phyloP scores from a whole-genome alignment of 306 rosid genomes.

The Vicia faba region DNA sequence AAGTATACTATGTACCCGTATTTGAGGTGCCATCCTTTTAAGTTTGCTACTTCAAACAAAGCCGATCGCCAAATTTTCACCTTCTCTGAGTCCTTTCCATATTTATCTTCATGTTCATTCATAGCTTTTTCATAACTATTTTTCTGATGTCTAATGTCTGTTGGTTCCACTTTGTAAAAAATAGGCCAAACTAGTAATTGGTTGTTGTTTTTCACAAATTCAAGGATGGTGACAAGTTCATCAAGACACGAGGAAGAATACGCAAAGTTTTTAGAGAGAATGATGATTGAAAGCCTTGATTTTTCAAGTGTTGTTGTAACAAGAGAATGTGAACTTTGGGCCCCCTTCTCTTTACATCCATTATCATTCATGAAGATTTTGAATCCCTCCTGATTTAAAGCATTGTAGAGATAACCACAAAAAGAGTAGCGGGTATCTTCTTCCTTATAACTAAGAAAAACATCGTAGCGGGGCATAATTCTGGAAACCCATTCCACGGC shows the following conservation, averaged over 20 bases:
- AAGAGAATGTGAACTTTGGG: background rate
- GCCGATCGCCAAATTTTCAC: conserved; percentile 26
- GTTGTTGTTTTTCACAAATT: background rate
- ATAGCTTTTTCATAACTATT: conserved; percentile 20
- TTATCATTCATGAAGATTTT: no score
- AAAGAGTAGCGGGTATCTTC: no score
- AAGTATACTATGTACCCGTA: background rate
- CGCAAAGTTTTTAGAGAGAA: background rate
- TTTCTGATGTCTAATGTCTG: background rate
- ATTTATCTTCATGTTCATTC: background rate
- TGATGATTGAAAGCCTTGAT: background rate
- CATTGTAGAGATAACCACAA: no score
- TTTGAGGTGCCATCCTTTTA: conserved; percentile 14
- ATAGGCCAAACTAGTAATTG: conserved; percentile 27
- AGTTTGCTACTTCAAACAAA: background rate
- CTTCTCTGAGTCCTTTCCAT: background rate
- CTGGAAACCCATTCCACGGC: no score
- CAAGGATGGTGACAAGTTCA: conserved; percentile 27
- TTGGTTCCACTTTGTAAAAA: background rate
- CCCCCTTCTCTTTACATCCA: no score
- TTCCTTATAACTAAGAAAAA: no score
- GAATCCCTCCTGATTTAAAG: no score
- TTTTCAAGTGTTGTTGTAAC: background rate
- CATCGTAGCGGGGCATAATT: no score
- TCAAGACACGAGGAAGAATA: background rate